Evolutionary conservation across 805 yeast species (phyloP).

Genomic region (Debaryomyces tyrocola): DNA sequence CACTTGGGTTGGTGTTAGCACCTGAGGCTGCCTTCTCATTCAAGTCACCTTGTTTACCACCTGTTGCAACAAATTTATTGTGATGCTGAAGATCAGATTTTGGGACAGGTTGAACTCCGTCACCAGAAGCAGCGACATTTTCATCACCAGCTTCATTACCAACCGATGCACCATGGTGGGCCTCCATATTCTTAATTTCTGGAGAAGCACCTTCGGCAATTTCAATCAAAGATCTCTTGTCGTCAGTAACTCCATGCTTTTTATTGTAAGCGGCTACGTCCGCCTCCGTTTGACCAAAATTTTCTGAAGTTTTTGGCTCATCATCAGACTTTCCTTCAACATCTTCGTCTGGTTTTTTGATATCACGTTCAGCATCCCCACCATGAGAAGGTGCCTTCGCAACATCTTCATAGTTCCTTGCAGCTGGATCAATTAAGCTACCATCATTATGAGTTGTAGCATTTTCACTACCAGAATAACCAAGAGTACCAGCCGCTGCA

Average conservation of each 20-base stretch:
- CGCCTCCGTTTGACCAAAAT: slow-evolving; percentile 10
- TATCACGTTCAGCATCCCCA: not conserved
- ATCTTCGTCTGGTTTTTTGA: slow-evolving; percentile 6
- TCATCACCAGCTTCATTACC: slow-evolving; percentile 3
- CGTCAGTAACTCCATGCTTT: slow-evolving; percentile 21
- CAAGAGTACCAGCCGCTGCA: slow-evolving; percentile 14
- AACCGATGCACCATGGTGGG: slow-evolving; percentile 11
- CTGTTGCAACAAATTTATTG: slow-evolving; percentile 12
- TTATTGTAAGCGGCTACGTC: slow-evolving; percentile 27
- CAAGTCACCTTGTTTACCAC: slow-evolving; percentile 13
- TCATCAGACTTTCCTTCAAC: slow-evolving; percentile 3
- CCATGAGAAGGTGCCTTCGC: slow-evolving; percentile 11
- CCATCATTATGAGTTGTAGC: not conserved
- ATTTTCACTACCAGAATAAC: slow-evolving; percentile 3
- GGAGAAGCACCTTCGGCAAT: slow-evolving; percentile 23
- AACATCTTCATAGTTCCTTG: slow-evolving; percentile 14
- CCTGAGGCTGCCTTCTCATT: too few species aligned
- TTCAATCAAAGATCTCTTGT: slow-evolving; percentile 25
- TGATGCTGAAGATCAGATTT: slow-evolving; percentile 6
- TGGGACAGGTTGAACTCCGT: slow-evolving; percentile 15
- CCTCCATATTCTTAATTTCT: slow-evolving; percentile 8
- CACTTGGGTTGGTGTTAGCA: not conserved
- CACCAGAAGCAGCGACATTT: not conserved
- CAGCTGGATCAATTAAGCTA: slow-evolving; percentile 19
- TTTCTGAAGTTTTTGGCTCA: slow-evolving; percentile 7